Conservation (phyloP, 75 land plant genomes). For the Isoetes taiwanensis region DNA sequence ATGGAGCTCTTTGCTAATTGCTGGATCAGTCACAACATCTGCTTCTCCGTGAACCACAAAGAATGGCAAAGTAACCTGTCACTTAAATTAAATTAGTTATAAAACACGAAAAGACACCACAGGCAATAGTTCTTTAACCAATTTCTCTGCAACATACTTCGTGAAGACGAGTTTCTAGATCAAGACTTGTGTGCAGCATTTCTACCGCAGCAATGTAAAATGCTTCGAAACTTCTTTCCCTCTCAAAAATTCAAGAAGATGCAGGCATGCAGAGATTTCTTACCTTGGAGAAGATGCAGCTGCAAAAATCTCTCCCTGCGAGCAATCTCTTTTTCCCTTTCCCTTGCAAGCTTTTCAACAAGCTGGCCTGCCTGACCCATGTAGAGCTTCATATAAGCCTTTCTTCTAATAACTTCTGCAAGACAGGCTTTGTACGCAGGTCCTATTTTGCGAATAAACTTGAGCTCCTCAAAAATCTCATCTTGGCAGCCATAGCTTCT, state of each 20-base stretch:
- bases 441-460: conserved; percentile 57
- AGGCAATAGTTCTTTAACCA: no score
- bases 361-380: conserved; percentile 96
- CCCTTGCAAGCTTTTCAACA: conserved; percentile 86
- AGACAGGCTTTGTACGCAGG: conserved; percentile 82
- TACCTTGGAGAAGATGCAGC: no score
- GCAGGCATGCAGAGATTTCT: no score
- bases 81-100: no score
- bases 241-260: no score
- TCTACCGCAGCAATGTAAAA: no score
- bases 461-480: conserved; percentile 49
- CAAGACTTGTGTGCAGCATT: no score
- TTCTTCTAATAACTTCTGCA: conserved; percentile 90
- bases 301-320: conserved; percentile 64
- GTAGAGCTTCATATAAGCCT: conserved; percentile 77
- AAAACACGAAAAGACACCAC: no score
- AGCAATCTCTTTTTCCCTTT: conserved; percentile 66
- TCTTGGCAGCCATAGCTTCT: conserved; percentile 79
- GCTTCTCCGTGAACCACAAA: conserved; percentile 63
- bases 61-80: conserved; percentile 68
- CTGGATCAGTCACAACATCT: conserved; percentile 72
- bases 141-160: no score
- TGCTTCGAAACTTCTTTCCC: no score
- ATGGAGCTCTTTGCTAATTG: conserved; percentile 45
- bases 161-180: no score